A percentile compares a stretch with the other conserved stretches of the same genome.
These are phyloP conservation scores for Deinandra increscens DNA, from an alignment of 129 eudicot species.

Conservation along the genomic window DNA sequence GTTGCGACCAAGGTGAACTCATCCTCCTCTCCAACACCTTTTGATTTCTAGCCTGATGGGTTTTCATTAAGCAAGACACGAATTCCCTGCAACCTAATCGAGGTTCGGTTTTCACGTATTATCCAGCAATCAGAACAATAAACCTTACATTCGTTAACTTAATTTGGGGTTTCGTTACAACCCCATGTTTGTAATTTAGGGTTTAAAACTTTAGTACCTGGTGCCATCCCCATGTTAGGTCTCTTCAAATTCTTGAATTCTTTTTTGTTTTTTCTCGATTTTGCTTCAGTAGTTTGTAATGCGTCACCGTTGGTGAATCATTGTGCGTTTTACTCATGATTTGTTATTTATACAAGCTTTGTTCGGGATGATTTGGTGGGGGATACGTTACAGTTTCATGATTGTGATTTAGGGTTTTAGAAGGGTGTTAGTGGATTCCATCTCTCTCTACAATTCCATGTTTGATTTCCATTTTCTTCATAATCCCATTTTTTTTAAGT, in stretches of 20 bases:
- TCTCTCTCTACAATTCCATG: too few relatives aligned
- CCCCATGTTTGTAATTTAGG: conserved; percentile 6
- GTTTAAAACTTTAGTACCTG: neutral
- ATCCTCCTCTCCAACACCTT: neutral
- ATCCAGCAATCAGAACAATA: neutral
- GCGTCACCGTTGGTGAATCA: neutral
- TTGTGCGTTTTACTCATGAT: neutral
- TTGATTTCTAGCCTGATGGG: neutral
- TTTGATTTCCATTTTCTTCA: neutral
- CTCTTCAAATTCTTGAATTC: neutral
- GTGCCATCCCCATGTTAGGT: neutral
- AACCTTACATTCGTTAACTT: neutral
- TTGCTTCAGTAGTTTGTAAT: neutral
- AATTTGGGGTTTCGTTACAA: neutral
- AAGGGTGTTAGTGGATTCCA: conserved; percentile 12
- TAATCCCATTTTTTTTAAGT: neutral
- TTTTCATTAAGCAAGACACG: neutral
- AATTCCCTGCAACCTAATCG: conserved; percentile 17
- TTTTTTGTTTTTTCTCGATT: neutral
- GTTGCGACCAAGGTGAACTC: too few relatives aligned
- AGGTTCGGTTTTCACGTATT: neutral
- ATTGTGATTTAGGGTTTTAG: conserved; percentile 33
- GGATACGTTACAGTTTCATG: neutral
- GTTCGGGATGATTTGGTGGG: neutral
- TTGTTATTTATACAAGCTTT: too few relatives aligned